phyloP scores from a whole-genome alignment of 768 basidiomycete species.

The Termitomyces sp. region DNA sequence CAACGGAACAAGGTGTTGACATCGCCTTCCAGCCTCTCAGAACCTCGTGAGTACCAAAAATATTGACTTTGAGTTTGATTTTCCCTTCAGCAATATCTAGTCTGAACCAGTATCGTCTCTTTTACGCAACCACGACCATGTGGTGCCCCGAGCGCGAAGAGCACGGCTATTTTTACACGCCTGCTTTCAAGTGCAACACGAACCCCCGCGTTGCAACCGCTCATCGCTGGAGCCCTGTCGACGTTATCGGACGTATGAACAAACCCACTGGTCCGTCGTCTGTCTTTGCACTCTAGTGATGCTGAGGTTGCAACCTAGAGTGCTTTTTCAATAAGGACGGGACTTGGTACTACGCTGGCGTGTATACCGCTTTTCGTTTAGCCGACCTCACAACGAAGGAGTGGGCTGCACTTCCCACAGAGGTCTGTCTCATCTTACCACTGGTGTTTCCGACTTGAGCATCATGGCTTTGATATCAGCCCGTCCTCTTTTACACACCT shows the following conservation, averaged over 20 bases:
- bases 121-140: slow-evolving; percentile 61
- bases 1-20: background rate
- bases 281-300: background rate
- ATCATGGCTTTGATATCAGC: slow-evolving; percentile 3
- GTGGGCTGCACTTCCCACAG: slow-evolving; percentile 60
- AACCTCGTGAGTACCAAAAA: slow-evolving; percentile 40
- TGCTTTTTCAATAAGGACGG: slow-evolving; percentile 81
- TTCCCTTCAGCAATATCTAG: slow-evolving; percentile 26
- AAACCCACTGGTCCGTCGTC: slow-evolving; percentile 52
- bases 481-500: background rate
- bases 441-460: background rate
- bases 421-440: slow-evolving; percentile 35
- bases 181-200: slow-evolving; percentile 72
- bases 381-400: slow-evolving; percentile 62
- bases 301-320: slow-evolving; percentile 34
- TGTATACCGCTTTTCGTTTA: slow-evolving; percentile 62
- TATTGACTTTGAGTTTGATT: background rate
- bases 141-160: slow-evolving; percentile 85
- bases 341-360: slow-evolving; percentile 82
- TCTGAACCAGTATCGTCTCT: slow-evolving; percentile 59
- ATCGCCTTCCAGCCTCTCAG: slow-evolving; percentile 39
- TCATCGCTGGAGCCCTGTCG: slow-evolving; percentile 67
- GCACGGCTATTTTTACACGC: slow-evolving; percentile 72
- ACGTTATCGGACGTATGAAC: slow-evolving; percentile 53
- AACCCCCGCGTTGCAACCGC: slow-evolving; percentile 74